Evolutionary conservation across 2,329 filamentous ascomycete species (phyloP).

Genomic region (Aspergillus brunneoviolaceus): DNA sequence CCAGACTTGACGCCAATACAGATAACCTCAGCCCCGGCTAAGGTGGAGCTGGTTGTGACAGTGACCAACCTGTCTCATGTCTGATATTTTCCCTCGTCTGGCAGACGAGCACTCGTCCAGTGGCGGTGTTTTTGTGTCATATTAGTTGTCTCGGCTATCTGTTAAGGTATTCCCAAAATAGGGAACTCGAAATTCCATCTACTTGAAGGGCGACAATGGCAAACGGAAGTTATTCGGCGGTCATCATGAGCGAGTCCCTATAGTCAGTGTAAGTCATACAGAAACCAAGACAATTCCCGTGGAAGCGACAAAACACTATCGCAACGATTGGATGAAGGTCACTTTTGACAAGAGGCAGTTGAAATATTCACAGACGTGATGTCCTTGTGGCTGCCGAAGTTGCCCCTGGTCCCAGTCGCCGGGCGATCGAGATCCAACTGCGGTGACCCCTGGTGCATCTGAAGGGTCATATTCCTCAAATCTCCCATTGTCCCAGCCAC

Average conservation of each 20-base stretch:
- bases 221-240: no score
- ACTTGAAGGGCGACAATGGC: no score
- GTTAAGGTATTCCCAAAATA: no score
- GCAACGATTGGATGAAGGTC: no score
- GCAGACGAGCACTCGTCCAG: neutral
- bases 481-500: slow-evolving; percentile 1
- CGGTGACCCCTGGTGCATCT: slow-evolving; percentile 21
- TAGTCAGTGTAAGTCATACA: no score
- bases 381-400: neutral
- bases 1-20: neutral
- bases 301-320: no score
- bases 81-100: neutral
- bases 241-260: no score
- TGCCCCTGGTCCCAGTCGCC: slow-evolving; percentile 8
- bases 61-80: slow-evolving; percentile 1
- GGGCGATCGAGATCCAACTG: slow-evolving; percentile 1
- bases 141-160: neutral
- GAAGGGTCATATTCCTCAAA: slow-evolving; percentile 15
- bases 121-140: neutral
- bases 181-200: no score
- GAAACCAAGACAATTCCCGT: no score
- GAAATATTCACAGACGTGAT: neutral
- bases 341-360: no score
- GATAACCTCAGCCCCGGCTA: slow-evolving; percentile 7
- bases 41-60: slow-evolving; percentile 2